Evolutionary conservation across 2,329 filamentous ascomycete species (phyloP).

Genomic region (Blastomyces emzantsi): DNA sequence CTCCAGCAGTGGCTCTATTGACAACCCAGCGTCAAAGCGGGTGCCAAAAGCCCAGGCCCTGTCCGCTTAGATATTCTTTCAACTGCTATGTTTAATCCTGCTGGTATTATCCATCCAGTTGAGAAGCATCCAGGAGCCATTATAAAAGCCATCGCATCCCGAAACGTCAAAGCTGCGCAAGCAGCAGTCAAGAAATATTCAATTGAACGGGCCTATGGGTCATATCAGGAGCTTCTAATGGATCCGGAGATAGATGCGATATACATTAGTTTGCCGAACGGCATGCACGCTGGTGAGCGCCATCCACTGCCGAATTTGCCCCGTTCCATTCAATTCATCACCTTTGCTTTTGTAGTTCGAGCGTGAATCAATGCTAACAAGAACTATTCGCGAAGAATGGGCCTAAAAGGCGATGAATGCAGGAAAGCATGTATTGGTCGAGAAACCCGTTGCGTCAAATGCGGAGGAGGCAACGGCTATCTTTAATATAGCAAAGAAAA

Average conservation of each 20-base stretch:
- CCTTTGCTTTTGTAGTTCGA: neutral
- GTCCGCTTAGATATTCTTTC: conserved; percentile 5
- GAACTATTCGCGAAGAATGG: conserved; percentile 31
- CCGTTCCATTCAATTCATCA: neutral
- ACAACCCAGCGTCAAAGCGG: neutral
- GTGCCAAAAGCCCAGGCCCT: neutral
- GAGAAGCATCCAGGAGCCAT: conserved; percentile 47
- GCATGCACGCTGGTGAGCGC: conserved; percentile 20
- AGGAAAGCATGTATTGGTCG: conserved; percentile 26
- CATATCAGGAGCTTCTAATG: conserved; percentile 19
- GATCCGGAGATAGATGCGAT: conserved; percentile 39
- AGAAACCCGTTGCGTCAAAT: conserved; percentile 26
- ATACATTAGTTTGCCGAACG: conserved; percentile 42
- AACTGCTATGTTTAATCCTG: conserved; percentile 12
- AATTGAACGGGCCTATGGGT: conserved; percentile 37
- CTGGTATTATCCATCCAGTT: conserved; percentile 38
- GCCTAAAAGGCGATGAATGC: conserved; percentile 28
- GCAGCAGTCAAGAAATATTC: conserved; percentile 43
- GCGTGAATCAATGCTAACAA: neutral
- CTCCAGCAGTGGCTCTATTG: conserved; percentile 5
- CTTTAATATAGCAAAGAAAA: conserved; percentile 32
- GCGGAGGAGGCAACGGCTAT: conserved; percentile 35
- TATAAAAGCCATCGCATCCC: conserved; percentile 46
- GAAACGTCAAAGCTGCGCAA: conserved; percentile 40
- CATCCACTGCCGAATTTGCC: neutral